phyloP scores from a whole-genome alignment of 805 yeast species.

The Wickerhamiella spandovensis region DNA sequence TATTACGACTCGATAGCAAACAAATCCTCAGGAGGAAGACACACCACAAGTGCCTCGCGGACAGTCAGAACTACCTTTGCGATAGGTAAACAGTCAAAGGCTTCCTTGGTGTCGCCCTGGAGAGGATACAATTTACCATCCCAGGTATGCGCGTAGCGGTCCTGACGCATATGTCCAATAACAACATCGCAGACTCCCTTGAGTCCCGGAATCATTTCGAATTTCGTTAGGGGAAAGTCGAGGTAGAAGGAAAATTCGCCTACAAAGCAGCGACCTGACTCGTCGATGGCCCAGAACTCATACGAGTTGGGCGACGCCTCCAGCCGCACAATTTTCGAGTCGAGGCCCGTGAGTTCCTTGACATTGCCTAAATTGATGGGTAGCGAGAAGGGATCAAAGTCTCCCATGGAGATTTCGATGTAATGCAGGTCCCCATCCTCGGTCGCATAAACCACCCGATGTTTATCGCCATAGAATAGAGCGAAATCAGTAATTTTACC shows the following conservation, averaged over 20 bases:
- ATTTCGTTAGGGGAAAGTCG: neutral
- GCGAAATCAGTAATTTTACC: neutral
- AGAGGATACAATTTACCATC: neutral
- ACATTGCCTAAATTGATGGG: neutral
- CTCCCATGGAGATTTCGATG: neutral
- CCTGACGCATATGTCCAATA: neutral
- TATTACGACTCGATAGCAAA: too few relatives aligned
- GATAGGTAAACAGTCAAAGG: neutral
- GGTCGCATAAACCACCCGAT: neutral
- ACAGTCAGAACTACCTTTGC: neutral
- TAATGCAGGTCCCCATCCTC: neutral
- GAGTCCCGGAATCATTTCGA: neutral
- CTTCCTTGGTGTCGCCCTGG: neutral
- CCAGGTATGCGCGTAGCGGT: neutral
- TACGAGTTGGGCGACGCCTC: neutral
- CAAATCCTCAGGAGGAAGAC: neutral
- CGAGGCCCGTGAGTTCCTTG: neutral
- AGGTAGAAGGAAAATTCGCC: neutral
- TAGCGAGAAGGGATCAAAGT: neutral
- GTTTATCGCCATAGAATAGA: neutral
- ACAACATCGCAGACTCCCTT: neutral
- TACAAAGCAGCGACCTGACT: neutral
- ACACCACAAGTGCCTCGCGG: neutral
- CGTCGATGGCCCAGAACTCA: neutral
- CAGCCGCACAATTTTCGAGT: neutral